Evolutionary conservation across 345 rosid species (phyloP), one percentile per base, ranked within the genome.

Genomic region (Boechera stricta): DNA sequence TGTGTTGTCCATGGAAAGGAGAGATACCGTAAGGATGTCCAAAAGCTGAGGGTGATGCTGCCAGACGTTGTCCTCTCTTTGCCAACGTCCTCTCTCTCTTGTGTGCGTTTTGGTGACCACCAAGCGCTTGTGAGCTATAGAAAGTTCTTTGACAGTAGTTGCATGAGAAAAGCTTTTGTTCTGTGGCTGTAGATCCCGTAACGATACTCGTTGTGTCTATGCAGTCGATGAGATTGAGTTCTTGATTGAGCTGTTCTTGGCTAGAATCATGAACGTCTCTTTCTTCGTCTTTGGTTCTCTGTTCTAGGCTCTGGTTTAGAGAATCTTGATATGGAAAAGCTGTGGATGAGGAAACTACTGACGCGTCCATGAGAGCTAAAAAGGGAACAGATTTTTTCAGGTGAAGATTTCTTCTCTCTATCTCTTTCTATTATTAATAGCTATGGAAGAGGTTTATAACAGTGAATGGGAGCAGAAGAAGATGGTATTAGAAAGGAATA

Each of bases 101-200:
- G 66, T 92, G 97, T 15, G 96, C 97, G 73, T 92, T 92, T 83
- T 92, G 97, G 68, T 92, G 97, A 5, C 97, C 97, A 33, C 97
- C 97, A 26, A 92, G 91, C 4, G 97, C 97, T 77, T 92, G 97
- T 52, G 97, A 92, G 76, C 96, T 90, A 44, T 88, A 89, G 87
- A 92, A 92, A 77, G 85, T 84, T 72, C 97, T 84, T 73, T 90
- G 92, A 77, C 97, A 92, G 68, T 87, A 92, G 84, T 86, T 92
- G 82, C 97, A 92, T 4, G 96, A 85, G 86, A 90, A 92, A 15
- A 90, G 84, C 61, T 94, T 73, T 39, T 83, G 86, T 69, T 86
- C 91, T 3, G 73, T 78, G 32, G 48, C 33, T 76, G 63, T 31
- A 53, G 76, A 36, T 80, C 72, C 64, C 59, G 61, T 52, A 75